These are phyloP conservation scores for Claviceps fusiformis DNA, from an alignment of 2,329 filamentous ascomycete genomes.

Conservation along the genomic window DNA sequence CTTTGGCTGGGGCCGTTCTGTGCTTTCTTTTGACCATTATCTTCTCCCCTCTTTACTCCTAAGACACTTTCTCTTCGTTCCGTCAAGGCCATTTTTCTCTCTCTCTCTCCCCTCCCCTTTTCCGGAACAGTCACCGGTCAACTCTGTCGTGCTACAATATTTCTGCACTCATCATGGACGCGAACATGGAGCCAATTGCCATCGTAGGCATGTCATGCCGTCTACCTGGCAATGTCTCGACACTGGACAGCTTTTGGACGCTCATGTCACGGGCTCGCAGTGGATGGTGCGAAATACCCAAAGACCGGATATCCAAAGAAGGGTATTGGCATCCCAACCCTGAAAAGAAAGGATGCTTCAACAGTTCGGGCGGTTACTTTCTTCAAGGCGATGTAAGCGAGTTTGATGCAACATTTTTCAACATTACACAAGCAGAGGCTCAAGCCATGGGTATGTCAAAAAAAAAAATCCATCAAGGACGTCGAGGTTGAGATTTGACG, in stretches of 20 bases:
- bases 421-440: conserved; percentile 36
- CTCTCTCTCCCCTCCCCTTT: too few relatives aligned
- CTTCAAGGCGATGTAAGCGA: conserved; percentile 30
- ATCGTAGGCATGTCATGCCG: conserved; percentile 35
- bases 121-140: neutral
- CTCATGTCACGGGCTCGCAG: conserved; percentile 26
- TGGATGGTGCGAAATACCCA: conserved; percentile 28
- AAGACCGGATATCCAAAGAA: conserved; percentile 32
- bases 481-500: neutral
- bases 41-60: neutral
- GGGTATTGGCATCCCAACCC: conserved; percentile 29
- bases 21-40: too few relatives aligned
- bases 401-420: conserved; percentile 41
- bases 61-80: neutral
- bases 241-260: conserved; percentile 30
- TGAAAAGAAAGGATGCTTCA: conserved; percentile 26
- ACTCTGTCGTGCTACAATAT: neutral
- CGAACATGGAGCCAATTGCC: conserved; percentile 22
- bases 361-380: conserved; percentile 25
- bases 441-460: conserved; percentile 26
- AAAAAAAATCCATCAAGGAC: neutral
- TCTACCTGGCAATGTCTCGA: conserved; percentile 28
- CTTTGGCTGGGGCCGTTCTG: neutral
- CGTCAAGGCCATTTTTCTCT: neutral
- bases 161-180: conserved; percentile 3